These are phyloP conservation scores for Leccinum boreale DNA, from an alignment of 768 basidiomycete genomes.

Conservation along the genomic window DNA sequence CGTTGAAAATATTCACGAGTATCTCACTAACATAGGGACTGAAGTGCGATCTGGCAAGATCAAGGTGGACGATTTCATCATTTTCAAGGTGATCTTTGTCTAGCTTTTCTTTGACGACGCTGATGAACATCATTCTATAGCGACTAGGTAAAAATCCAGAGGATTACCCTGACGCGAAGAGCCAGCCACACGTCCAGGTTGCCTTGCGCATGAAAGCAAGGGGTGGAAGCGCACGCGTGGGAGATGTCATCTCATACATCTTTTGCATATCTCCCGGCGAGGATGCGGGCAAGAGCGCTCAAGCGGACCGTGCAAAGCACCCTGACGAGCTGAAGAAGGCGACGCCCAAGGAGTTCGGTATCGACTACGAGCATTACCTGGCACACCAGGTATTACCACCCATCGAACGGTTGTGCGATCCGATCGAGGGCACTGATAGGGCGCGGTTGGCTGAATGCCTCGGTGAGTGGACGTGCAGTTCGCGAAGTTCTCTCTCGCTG, in stretches of 20 bases:
- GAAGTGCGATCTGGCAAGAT: too few relatives aligned
- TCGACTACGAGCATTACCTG: constrained; percentile 92
- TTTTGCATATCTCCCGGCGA: constrained; percentile 82
- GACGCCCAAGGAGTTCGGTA: constrained; percentile 54
- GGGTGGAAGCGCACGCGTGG: constrained; percentile 74
- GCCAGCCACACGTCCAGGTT: too few relatives aligned
- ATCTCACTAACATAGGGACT: too few relatives aligned
- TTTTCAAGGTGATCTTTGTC: too few relatives aligned
- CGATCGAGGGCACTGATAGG: constrained; percentile 93
- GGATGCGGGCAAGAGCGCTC: constrained; percentile 65
- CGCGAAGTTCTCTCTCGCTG: neutral
- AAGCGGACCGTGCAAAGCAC: constrained; percentile 89
- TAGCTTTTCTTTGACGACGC: too few relatives aligned
- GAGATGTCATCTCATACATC: constrained; percentile 95
- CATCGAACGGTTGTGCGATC: constrained; percentile 91
- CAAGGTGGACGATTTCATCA: too few relatives aligned
- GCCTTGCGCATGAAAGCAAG: constrained; percentile 85
- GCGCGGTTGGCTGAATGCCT: constrained; percentile 92
- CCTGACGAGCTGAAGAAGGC: constrained; percentile 86
- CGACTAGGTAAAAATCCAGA: too few relatives aligned
- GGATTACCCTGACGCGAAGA: too few relatives aligned
- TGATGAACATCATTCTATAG: too few relatives aligned
- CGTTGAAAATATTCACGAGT: too few relatives aligned
- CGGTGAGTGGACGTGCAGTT: constrained; percentile 45
- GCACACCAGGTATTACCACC: constrained; percentile 91